Evolutionary conservation across 495 filamentous ascomycete species (phyloP), one percentile per base, ranked within the genome.

Genomic region (Neurospora terricola): DNA sequence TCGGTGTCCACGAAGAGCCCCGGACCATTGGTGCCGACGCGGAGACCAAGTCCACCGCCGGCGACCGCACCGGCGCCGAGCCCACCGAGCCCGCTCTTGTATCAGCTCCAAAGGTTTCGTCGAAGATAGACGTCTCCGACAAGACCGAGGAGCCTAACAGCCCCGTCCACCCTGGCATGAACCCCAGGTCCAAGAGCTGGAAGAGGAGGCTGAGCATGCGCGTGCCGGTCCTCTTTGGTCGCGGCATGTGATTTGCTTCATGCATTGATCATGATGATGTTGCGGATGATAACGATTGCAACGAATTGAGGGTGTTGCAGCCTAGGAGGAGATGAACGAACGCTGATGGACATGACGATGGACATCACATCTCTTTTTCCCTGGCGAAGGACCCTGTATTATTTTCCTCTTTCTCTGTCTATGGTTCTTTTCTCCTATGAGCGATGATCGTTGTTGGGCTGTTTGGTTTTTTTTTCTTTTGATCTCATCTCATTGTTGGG

Each of bases 181-280:
- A 72, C 69, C 72, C 69, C 73, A 71, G 75, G 74, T 73, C 74
- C 73, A 73, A 73, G 69, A 77, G 77, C 70, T 80, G 79, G 79
- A 78, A 78, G 73, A 76, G 74, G 72, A 73, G 75, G 12, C 73
- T 79, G 2, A 66, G 54, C 73, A 71, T 80, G 59, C 72, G 76
- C 21, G 77, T 77, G 43, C 79, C 78, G 16, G 77, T 70, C 30
- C 76, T 80, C 73, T 78, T 79, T 69, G 77, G 79, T 21, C 76
- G 75, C 16, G 77, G 78, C 72, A 79, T 75, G 74, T 80, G 79
- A 80, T 76, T 78, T 71, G 45, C 72, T 62, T 66, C 54, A 16
- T 66, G 12, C 54, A 1, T 8, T 18, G 27, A 7, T 59, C 54
- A 66, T 62, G 27, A 62, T 8, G 54, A 62, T 8, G 54, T 4